Evolutionary conservation across 2,329 filamentous ascomycete genomes (phyloP).

Genomic region (Calonectria henricotiae): DNA sequence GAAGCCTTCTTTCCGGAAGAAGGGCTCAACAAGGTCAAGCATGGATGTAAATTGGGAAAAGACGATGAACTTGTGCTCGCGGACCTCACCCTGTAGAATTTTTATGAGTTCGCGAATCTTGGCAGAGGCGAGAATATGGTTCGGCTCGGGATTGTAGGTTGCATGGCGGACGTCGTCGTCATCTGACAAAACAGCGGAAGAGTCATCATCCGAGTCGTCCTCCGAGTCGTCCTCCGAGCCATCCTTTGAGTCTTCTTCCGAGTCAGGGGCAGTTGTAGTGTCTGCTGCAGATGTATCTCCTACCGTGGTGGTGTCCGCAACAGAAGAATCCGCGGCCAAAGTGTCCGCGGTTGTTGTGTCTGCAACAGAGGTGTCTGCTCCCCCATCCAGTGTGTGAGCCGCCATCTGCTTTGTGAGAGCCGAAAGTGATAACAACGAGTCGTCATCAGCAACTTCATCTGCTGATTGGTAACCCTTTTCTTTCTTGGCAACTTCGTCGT

Average conservation of each 20-base stretch:
- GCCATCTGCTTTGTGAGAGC: conserved; percentile 60
- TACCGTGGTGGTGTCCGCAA: conserved; percentile 30
- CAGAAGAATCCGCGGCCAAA: conserved; percentile 34
- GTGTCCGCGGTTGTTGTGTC: conserved; percentile 37
- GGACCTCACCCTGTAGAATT: conserved; percentile 84
- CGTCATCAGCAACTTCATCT: conserved; percentile 50
- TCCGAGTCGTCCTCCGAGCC: conserved; percentile 56
- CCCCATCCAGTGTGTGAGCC: conserved; percentile 57
- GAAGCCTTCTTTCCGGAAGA: conserved; percentile 82
- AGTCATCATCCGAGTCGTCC: conserved; percentile 47
- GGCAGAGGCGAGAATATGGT: conserved; percentile 79
- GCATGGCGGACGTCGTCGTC: conserved; percentile 59
- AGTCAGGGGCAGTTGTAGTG: conserved; percentile 33
- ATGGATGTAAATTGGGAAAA: conserved; percentile 99
- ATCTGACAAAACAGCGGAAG: conserved; percentile 50
- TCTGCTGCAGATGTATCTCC: conserved; percentile 39
- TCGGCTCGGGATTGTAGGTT: conserved; percentile 47
- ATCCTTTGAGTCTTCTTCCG: conserved; percentile 38
- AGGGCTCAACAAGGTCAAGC: conserved; percentile 96
- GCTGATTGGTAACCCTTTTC: conserved; percentile 52
- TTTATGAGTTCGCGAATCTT: conserved; percentile 91
- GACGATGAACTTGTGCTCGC: conserved; percentile 95
- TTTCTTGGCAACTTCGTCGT: conserved; percentile 64
- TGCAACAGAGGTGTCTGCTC: conserved; percentile 35
- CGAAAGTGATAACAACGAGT: conserved; percentile 57